These are phyloP conservation scores for Nemania serpens DNA, from an alignment of 2,329 filamentous ascomycete genomes.

Conservation along the genomic window DNA sequence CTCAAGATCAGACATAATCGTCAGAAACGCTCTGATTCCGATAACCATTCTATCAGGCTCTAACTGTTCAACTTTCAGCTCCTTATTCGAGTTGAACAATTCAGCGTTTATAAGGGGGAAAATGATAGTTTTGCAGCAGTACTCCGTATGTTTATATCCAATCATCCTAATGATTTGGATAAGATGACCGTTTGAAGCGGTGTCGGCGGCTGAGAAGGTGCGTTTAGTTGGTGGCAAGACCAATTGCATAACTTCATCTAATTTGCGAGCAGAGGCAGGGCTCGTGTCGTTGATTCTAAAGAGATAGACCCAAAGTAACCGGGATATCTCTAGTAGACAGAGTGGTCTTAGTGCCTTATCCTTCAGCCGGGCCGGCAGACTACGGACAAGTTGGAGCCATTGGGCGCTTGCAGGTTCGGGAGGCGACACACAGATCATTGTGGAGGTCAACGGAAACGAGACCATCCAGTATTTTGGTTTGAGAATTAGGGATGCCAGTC, in stretches of 20 bases:
- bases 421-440: conserved; percentile 85
- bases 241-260: conserved; percentile 87
- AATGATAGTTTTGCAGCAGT: conserved; percentile 91
- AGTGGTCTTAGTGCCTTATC: conserved; percentile 78
- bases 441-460: conserved; percentile 85
- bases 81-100: conserved; percentile 74
- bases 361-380: conserved; percentile 80
- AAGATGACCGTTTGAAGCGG: conserved; percentile 82
- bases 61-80: conserved; percentile 86
- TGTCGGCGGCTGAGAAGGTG: conserved; percentile 80
- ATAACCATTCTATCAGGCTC: conserved; percentile 98
- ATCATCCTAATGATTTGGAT: conserved; percentile 95
- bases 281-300: conserved; percentile 79
- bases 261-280: conserved; percentile 71
- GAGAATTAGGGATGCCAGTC: conserved; percentile 80
- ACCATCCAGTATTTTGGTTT: conserved; percentile 93
- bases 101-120: conserved; percentile 95
- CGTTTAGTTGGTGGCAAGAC: conserved; percentile 81
- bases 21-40: conserved; percentile 90
- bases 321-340: conserved; percentile 86
- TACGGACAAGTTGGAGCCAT: conserved; percentile 82
- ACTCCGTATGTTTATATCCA: conserved; percentile 89
- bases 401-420: conserved; percentile 82
- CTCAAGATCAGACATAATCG: conserved; percentile 91
- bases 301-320: conserved; percentile 91